A percentile compares a stretch with the other conserved stretches of the same genome.
Conservation (phyloP, 2,329 filamentous ascomycete species). For the Colletotrichum sp. region DNA sequence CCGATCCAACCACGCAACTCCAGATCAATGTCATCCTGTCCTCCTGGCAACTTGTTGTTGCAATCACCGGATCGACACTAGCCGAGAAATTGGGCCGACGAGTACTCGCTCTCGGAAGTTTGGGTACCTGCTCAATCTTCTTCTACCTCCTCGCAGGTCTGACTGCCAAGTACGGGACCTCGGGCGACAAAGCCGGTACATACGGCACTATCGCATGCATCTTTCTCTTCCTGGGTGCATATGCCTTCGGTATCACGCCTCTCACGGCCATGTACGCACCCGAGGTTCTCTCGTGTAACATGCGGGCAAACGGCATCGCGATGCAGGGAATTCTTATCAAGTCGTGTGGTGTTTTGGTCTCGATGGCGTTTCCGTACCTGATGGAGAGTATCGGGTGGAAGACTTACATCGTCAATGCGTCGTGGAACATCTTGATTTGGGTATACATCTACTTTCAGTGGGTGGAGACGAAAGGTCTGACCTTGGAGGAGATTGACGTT, state of each 20-base stretch:
- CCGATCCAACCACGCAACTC: slow-evolving; percentile 18
- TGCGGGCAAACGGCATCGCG: slow-evolving; percentile 21
- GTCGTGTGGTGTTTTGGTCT: slow-evolving; percentile 7
- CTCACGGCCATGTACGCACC: slow-evolving; percentile 16
- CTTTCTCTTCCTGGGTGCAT: slow-evolving; percentile 14
- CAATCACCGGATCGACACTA: not conserved
- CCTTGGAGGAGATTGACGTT: slow-evolving; percentile 23
- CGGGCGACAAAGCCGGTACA: slow-evolving; percentile 9
- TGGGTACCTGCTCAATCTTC: not conserved
- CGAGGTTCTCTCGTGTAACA: slow-evolving; percentile 19
- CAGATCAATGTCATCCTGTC: slow-evolving; percentile 24
- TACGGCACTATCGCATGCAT: slow-evolving; percentile 21
- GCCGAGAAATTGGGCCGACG: slow-evolving; percentile 8
- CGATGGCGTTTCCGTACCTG: slow-evolving; percentile 14
- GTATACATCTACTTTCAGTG: slow-evolving; percentile 26
- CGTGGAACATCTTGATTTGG: slow-evolving; percentile 18
- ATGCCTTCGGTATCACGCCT: slow-evolving; percentile 14
- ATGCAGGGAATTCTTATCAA: slow-evolving; percentile 14
- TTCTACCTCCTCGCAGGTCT: not conserved
- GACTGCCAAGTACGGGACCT: not conserved
- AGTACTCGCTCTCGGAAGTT: not conserved
- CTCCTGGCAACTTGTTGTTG: slow-evolving; percentile 24
- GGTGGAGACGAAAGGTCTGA: slow-evolving; percentile 29
- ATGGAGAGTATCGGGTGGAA: slow-evolving; percentile 23
- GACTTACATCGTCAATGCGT: slow-evolving; percentile 23